Percentiles rank a stretch among this genome's conserved stretches.
Conservation (phyloP, 2,329 filamentous ascomycete species). For the Verticillium dahliae region DNA sequence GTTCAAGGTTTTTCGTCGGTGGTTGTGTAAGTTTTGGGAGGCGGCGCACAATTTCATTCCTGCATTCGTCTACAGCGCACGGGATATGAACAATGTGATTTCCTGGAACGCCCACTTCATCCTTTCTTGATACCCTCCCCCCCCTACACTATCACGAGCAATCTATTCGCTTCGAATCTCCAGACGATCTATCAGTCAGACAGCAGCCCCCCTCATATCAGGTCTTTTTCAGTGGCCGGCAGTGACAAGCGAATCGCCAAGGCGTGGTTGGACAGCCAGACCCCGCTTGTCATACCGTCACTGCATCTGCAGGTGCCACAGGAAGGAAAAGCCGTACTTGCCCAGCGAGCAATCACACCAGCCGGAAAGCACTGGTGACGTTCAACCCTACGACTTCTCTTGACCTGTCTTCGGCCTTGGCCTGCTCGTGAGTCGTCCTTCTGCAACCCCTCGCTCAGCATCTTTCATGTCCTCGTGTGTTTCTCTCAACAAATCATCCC, state of each 20-base stretch:
- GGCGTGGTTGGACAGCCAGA: background rate
- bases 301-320: background rate
- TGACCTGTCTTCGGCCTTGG: background rate
- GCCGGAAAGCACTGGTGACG: background rate
- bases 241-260: background rate
- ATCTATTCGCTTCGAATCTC: background rate
- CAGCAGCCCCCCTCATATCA: background rate
- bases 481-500: background rate
- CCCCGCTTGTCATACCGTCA: background rate
- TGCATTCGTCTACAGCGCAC: background rate
- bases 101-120: background rate
- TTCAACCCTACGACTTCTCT: background rate
- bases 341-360: background rate
- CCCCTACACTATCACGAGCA: too few relatives aligned
- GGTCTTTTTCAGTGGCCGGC: too few relatives aligned
- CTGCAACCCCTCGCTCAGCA: background rate
- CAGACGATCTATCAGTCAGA: background rate
- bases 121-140: background rate
- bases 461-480: background rate
- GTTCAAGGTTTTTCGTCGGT: background rate
- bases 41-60: too few relatives aligned
- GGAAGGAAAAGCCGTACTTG: background rate
- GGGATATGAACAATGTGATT: background rate
- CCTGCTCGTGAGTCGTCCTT: background rate
- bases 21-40: too few relatives aligned